Percentiles rank a stretch among this genome's conserved stretches.
Conservation (phyloP, 345 rosid genomes). For the Populus ilicifolia region DNA sequence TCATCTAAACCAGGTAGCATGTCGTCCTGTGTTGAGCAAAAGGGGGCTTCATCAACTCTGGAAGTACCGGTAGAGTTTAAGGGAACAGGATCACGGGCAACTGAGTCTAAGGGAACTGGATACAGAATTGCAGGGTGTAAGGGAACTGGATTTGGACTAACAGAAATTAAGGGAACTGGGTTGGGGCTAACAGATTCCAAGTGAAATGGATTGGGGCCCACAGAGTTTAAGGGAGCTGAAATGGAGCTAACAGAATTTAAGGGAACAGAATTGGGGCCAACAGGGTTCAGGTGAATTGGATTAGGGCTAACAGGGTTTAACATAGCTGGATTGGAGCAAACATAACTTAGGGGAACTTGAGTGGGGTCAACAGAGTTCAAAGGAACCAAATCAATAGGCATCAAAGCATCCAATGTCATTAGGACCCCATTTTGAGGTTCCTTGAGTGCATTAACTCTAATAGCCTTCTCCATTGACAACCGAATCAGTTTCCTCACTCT, state of each 20-base stretch:
- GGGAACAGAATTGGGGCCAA: neutral
- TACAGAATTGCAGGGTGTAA: constrained; percentile 1
- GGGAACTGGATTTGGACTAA: constrained; percentile 10
- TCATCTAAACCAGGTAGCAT: constrained; percentile 55
- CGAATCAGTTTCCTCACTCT: constrained; percentile 81
- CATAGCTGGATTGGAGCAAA: neutral
- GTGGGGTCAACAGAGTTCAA: constrained; percentile 38
- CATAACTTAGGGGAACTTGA: neutral
- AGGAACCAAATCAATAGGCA: constrained; percentile 47
- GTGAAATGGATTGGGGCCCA: constrained; percentile 22
- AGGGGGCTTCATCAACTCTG: constrained; percentile 46
- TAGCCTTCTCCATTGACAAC: constrained; percentile 70
- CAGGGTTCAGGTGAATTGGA: neutral
- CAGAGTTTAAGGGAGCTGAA: neutral
- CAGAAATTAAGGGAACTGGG: constrained; percentile 1
- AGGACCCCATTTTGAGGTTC: constrained; percentile 26
- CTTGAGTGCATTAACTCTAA: constrained; percentile 31
- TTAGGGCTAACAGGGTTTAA: neutral
- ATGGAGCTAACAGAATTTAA: neutral
- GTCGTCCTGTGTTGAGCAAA: constrained; percentile 51
- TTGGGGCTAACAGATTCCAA: constrained; percentile 37
- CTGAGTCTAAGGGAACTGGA: constrained; percentile 1
- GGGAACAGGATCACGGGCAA: constrained; percentile 1
- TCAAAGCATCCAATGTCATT: constrained; percentile 35
- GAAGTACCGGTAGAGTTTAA: constrained; percentile 13